Conservation (phyloP, 2,329 filamentous ascomycete species). For the Pseudocercospora eumusae region DNA sequence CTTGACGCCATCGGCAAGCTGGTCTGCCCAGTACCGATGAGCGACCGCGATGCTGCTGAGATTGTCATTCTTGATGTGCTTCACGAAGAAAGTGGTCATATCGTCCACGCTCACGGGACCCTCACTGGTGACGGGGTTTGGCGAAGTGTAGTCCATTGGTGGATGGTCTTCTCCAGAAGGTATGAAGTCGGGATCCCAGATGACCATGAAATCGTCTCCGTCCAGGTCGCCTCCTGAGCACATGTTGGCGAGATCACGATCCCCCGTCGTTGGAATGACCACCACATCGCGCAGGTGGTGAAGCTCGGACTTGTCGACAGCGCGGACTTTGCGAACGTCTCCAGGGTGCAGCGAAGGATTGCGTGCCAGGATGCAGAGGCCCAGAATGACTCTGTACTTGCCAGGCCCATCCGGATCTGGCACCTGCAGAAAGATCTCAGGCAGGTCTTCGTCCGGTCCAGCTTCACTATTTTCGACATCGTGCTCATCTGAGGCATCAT, state of each 20-base stretch:
- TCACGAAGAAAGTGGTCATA: constrained; percentile 81
- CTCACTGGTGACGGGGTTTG: constrained; percentile 58
- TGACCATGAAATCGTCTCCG: constrained; percentile 91
- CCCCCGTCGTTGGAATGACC: constrained; percentile 80
- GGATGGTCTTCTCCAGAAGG: constrained; percentile 68
- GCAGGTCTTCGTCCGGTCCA: constrained; percentile 48
- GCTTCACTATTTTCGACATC: neutral
- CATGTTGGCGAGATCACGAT: constrained; percentile 87
- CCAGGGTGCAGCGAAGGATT: constrained; percentile 94
- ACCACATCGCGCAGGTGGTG: constrained; percentile 80
- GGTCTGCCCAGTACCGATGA: constrained; percentile 77
- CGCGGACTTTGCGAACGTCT: constrained; percentile 83
- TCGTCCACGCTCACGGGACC: constrained; percentile 70
- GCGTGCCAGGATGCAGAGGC: constrained; percentile 79
- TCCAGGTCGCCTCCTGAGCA: constrained; percentile 94
- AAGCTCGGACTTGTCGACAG: constrained; percentile 72
- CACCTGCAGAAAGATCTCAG: constrained; percentile 88
- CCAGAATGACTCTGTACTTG: constrained; percentile 67
- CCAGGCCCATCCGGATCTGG: constrained; percentile 53
- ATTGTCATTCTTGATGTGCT: constrained; percentile 87
- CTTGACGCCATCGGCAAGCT: constrained; percentile 60
- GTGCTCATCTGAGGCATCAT: constrained; percentile 37
- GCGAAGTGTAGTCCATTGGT: constrained; percentile 74
- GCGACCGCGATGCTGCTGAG: constrained; percentile 77
- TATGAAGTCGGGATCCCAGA: constrained; percentile 80